A percentile compares a stretch with the other conserved stretches of the same genome.
Conservation (phyloP, 345 rosid genomes). For the Lepidium sativum region DNA sequence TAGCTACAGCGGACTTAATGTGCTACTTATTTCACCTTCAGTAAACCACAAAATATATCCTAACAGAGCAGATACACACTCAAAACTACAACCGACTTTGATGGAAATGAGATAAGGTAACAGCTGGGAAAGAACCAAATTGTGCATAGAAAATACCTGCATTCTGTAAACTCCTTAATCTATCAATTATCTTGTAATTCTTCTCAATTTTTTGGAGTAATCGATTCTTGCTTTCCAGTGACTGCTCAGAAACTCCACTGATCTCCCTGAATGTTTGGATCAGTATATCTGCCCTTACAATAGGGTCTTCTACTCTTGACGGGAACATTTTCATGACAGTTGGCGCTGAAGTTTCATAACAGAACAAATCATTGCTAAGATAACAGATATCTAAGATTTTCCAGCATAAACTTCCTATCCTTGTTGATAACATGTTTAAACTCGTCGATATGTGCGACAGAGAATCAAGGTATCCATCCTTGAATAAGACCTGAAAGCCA, state of each 20-base stretch:
- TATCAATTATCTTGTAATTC: constrained; percentile 47
- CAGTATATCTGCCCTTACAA: constrained; percentile 75
- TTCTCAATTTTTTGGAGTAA: constrained; percentile 58
- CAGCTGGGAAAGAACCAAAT: neutral
- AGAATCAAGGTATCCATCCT: constrained; percentile 40
- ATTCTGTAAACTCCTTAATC: constrained; percentile 55
- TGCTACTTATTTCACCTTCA: neutral
- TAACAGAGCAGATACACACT: neutral
- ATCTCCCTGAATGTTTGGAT: constrained; percentile 75
- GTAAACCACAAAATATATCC: neutral
- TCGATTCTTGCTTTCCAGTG: constrained; percentile 37
- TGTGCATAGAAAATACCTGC: constrained; percentile 36
- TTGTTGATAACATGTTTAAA: constrained; percentile 62
- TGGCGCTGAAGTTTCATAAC: constrained; percentile 36
- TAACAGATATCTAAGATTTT: constrained; percentile 63
- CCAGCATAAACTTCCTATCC: constrained; percentile 72
- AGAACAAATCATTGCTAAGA: constrained; percentile 46
- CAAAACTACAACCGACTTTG: neutral
- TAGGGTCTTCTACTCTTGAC: constrained; percentile 82
- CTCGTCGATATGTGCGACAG: constrained; percentile 41
- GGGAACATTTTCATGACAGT: constrained; percentile 71
- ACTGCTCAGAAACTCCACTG: constrained; percentile 46
- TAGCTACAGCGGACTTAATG: neutral
- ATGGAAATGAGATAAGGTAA: neutral
- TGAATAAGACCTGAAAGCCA: constrained; percentile 44